Evolutionary conservation across 805 yeast species (phyloP), one percentile per base, ranked within the genome.

Genomic region (Starmerella apis): DNA sequence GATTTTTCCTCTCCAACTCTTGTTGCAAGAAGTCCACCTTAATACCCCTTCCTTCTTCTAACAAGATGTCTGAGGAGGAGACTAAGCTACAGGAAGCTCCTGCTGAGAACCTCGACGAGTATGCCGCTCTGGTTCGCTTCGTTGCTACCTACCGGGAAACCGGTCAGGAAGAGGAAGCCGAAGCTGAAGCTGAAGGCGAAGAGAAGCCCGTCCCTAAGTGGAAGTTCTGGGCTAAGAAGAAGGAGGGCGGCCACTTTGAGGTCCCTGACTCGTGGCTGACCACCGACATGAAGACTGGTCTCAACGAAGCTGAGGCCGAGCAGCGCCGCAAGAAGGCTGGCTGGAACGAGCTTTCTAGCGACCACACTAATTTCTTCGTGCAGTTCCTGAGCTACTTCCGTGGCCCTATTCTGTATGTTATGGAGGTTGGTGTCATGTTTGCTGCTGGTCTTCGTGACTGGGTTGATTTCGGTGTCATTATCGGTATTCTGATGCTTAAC

Each of bases 381-480:
- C 86, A 85, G 77, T 83, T 86, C 70, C 64, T 83, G 62, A 77
- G 80, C 78, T 86, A 84, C 79, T 86, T 86, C 72, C 81, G 82
- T 59, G 95, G 95, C 72, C 95, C 95, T 60, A 84, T 86, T 71
- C 92, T 85, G 73, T 86, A 86, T 80, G 94, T 85, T 67, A 86
- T 86, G 95, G 95, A 86, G 75, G 84, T 88, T 64, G 95, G 95
- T 66, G 95, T 94, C 62, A 74, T 84, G 57, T 75, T 86, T 70
- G 95, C 95, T 65, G 94, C 94, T 59, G 95, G 94, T 83, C 76
- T 86, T 63, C 86, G 86, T 75, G 95, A 86, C 76, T 87, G 96
- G 96, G 92, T 87, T 65, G 95, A 86, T 79, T 86, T 86, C 76
- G 96, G 96, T 83, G 95, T 87, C 68, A 87, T 87, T 68, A 80